Conservation (phyloP, 2,329 filamentous ascomycete species). For the Phialophora expanda region DNA sequence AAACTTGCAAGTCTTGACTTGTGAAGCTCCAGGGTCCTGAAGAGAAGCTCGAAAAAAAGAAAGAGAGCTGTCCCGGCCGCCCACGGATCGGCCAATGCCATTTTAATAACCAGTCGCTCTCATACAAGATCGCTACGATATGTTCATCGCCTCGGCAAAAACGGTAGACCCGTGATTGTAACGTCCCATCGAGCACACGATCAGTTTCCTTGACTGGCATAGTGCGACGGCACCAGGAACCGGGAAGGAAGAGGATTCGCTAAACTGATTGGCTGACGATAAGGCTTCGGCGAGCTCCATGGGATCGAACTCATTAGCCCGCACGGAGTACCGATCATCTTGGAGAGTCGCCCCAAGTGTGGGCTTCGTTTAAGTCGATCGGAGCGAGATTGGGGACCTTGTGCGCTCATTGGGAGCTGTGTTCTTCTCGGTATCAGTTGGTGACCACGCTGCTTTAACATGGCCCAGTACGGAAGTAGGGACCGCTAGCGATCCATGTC, state of each 20-base stretch:
- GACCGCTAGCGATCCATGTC: not conserved
- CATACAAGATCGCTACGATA: not conserved
- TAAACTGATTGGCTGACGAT: conserved; percentile 15
- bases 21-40: not conserved
- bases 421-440: not conserved
- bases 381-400: conserved; percentile 1
- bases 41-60: conserved; percentile 5
- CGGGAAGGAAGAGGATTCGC: not conserved
- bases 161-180: conserved; percentile 8
- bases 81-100: not conserved
- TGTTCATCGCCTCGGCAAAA: conserved; percentile 6
- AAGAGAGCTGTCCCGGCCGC: not conserved
- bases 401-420: not conserved
- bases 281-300: conserved; percentile 17
- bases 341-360: conserved; percentile 1
- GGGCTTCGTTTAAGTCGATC: conserved; percentile 6
- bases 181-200: conserved; percentile 20
- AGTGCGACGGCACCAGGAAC: conserved; percentile 7
- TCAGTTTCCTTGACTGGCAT: conserved; percentile 6
- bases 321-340: conserved; percentile 3
- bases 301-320: not conserved
- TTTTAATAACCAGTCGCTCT: conserved; percentile 14
- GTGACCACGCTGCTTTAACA: not conserved
- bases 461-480: not conserved
- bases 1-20: conserved; percentile 8